These are phyloP conservation scores for Cichorium intybus DNA, from an alignment of 140 eudicot genomes.

Conservation along the genomic window DNA sequence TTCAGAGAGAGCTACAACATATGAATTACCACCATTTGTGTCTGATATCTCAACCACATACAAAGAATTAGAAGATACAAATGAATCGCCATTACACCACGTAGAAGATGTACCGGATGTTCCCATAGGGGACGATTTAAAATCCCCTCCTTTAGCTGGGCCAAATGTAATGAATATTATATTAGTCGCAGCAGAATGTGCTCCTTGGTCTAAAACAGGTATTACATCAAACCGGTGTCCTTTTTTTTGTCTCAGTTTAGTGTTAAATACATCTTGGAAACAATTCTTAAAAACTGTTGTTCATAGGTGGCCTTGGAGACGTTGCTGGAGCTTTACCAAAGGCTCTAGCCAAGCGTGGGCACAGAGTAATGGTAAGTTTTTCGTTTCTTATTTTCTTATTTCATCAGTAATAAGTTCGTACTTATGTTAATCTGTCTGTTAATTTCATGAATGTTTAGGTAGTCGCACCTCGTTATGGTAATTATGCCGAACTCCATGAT, in stretches of 20 bases:
- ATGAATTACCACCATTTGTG: conserved; percentile 39
- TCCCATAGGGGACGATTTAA: conserved; percentile 40
- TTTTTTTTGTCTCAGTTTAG: not conserved
- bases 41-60: conserved; percentile 34
- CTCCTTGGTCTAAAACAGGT: conserved; percentile 98
- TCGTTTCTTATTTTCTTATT: not conserved
- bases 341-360: conserved; percentile 97
- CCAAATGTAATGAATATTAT: conserved; percentile 79
- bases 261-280: too few species aligned
- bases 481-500: conserved; percentile 69
- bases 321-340: conserved; percentile 99
- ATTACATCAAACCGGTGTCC: not conserved
- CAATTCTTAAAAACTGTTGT: not conserved
- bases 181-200: conserved; percentile 93
- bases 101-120: conserved; percentile 25
- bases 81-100: conserved; percentile 29
- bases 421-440: conserved; percentile 12
- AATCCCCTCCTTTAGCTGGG: conserved; percentile 88
- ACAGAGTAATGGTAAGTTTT: conserved; percentile 82
- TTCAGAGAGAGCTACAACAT: conserved; percentile 13
- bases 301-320: conserved; percentile 97
- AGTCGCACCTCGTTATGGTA: conserved; percentile 72
- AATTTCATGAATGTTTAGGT: conserved; percentile 44
- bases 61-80: conserved; percentile 10
- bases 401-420: not conserved